Percentiles rank a stretch among this genome's conserved stretches.
Evolutionary conservation across 192 early-diverging fungal genomes (phyloP).

Genomic region (Thamnidium elegans): DNA sequence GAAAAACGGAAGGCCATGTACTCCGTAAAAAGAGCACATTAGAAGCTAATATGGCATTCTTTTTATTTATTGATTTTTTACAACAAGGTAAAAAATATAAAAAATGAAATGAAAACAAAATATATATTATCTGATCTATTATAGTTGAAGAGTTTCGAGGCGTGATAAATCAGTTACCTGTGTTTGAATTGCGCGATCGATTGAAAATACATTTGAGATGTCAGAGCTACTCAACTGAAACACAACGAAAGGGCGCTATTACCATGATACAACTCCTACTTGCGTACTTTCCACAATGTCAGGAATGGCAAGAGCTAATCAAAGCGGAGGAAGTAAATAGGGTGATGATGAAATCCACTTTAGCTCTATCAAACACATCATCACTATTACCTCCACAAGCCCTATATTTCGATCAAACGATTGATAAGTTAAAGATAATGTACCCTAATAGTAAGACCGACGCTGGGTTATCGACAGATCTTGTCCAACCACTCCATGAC

Average conservation of each 20-base stretch:
- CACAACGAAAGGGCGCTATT: conserved; percentile 69
- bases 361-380: too few species aligned
- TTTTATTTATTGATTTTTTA: conserved; percentile 92
- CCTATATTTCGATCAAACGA: conserved; percentile 92
- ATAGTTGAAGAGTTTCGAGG: conserved; percentile 87
- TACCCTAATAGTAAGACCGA: conserved; percentile 64
- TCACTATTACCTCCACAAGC: conserved; percentile 57
- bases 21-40: conserved; percentile 59
- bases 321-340: conserved; percentile 52
- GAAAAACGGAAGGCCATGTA: conserved; percentile 57
- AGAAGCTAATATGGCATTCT: conserved; percentile 84
- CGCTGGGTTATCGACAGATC: conserved; percentile 58
- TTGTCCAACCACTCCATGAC: conserved; percentile 57
- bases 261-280: conserved; percentile 77
- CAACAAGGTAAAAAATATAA: conserved; percentile 60
- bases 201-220: conserved; percentile 78
- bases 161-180: conserved; percentile 73
- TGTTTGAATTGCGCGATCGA: conserved; percentile 73
- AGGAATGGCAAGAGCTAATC: conserved; percentile 92
- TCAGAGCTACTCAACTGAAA: conserved; percentile 57
- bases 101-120: not conserved
- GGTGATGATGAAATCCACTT: conserved; percentile 20
- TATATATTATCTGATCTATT: too few species aligned
- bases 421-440: conserved; percentile 82
- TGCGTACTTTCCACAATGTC: conserved; percentile 68